phyloP scores from a whole-genome alignment of 345 rosid genomes.

The Syzygium aromaticum region DNA sequence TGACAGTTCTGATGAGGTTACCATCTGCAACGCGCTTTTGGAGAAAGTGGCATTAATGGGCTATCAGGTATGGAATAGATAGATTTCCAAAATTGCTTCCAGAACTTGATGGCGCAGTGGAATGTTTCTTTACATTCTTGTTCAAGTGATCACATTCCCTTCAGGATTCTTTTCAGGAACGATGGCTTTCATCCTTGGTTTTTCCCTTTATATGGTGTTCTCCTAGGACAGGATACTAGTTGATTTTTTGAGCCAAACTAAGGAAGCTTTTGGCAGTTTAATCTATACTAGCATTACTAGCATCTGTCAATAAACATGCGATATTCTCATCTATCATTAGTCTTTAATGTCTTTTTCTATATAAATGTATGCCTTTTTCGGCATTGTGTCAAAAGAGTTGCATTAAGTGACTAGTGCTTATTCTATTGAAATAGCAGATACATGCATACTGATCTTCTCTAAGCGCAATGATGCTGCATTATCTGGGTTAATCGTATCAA shows the following conservation, averaged over 20 bases:
- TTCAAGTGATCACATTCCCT: background rate
- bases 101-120: background rate
- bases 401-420: background rate
- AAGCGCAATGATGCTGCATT: background rate
- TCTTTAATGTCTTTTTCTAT: background rate
- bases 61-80: slow-evolving; percentile 57
- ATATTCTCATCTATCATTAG: background rate
- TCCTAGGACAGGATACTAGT: background rate
- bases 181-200: background rate
- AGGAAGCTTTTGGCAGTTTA: background rate
- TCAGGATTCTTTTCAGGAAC: background rate
- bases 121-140: background rate
- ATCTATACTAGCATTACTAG: background rate
- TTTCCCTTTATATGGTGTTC: background rate
- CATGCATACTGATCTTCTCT: background rate
- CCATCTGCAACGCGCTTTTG: slow-evolving; percentile 85
- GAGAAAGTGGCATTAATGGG: slow-evolving; percentile 79
- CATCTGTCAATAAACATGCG: background rate
- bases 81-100: background rate
- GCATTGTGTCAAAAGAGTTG: background rate
- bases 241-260: background rate
- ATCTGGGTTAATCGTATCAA: background rate
- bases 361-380: background rate
- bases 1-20: slow-evolving; percentile 59
- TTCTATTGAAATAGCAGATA: background rate